Evolutionary conservation across 257 asterid species (phyloP), one percentile per base, ranked within the genome.

Genomic region (Prunella vulgaris): DNA sequence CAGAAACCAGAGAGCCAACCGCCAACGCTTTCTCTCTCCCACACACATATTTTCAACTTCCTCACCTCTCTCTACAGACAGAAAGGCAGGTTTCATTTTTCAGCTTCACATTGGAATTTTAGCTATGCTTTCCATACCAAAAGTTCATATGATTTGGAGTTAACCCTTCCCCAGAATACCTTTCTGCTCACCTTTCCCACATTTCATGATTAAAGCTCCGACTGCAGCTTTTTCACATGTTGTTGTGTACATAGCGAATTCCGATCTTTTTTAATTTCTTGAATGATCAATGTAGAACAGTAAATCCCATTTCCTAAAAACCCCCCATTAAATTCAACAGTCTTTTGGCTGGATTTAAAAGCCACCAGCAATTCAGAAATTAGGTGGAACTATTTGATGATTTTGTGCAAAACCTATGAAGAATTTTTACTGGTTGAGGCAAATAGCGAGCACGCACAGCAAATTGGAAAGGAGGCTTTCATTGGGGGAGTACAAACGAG

Each of bases 391-490:
- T 48, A 62, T 58, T 79, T 74, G 77, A 78, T 83, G 83, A 70
- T 61, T 63, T 68, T 61, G 56, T 18, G 61, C 57, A 18, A 30
- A 82, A 76, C 70, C 76, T 67, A 93, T 91, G 96, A 89, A 87
- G 94, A 87, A 83, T 70, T 81, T 84, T 30, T 74, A 79, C 59
- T 93, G 96, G 97, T 80, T 87, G 76, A 93, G 85, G 86, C 86
- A 85, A 71, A 88, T 88, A 53, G 79, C 87, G 5, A 87, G 80
- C 53, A 86, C 84, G 15, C 90, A 92, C 42, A 87, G 90, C 76
- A 93, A 87, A 83, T 79, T 93, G 42, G 96, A 93, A 81, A 83
- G 99, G 81, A 77, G 99, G 82, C 84, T 90, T 2, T 93, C 99
- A 8, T 52, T 93, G 80, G 96, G 95, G 1, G 99, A 93, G 85